Evolutionary conservation across 2,329 filamentous ascomycete species (phyloP), one percentile per base, ranked within the genome.

Genomic region (Xylariaceae sp.): DNA sequence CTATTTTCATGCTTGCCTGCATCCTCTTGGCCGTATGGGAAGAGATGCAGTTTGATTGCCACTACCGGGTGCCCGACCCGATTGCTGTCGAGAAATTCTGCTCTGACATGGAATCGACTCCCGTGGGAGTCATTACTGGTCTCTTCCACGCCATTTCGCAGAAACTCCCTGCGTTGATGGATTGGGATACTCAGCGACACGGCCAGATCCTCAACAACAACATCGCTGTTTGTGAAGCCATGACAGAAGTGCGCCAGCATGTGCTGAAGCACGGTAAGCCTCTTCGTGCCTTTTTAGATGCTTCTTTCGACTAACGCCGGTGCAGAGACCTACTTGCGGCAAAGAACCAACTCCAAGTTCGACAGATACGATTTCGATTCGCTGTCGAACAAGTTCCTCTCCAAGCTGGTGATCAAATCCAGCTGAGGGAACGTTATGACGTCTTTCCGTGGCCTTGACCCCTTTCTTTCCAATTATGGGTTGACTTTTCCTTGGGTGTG

Each of bases 121-220:
- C 92, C 1, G 91, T 97, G 34, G 92, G 92, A 59, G 92, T 97
- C 59, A 95, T 97, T 61, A 90, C 95, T 54, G 92, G 92, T 37
- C 80, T 97, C 22, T 97, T 97, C 82, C 90, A 95, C 59, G 92
- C 92, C 68, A 97, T 97, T 64, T 96, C 91, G 2, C 92, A 95
- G 71, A 96, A 97, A 73, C 79, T 96, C 35, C 92, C 92, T 4
- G 79, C 88, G 17, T 90, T 97, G 64, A 85, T 85, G 55, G 92
- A 97, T 64, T 97, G 92, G 92, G 90, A 96, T 63, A 93, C 88
- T 11, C 76, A 80, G 63, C 89, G 93, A 69, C 92, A 97, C 65
- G 88, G 93, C 56, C 86, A 95, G 58, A 73, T 95, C 41, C 81
- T 96, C 49, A 87, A 90, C 71, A 94, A 92, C 67, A 95, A 97